Percentiles rank a stretch among this genome's conserved stretches.
These are phyloP conservation scores for Suhomyces coccinellae DNA, from an alignment of 1,139 yeast genomes.

Conservation along the genomic window DNA sequence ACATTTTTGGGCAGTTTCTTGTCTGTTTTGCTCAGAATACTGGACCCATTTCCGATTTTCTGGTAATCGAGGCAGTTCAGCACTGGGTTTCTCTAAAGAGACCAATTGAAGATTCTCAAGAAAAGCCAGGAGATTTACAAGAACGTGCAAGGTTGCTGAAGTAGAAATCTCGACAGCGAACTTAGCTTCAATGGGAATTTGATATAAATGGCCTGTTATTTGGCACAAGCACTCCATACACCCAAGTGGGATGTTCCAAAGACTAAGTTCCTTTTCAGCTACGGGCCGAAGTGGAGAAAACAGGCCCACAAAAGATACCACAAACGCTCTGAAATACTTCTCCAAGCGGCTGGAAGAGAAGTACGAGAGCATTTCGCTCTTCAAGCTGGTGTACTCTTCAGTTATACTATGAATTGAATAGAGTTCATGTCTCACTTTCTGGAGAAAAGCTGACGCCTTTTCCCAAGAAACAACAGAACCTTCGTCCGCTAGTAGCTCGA, in stretches of 20 bases:
- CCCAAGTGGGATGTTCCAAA: background rate
- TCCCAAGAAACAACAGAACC: conserved; percentile 4
- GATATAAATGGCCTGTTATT: conserved; percentile 1
- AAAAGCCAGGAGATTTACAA: background rate
- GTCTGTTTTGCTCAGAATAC: background rate
- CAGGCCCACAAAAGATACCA: background rate
- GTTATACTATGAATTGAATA: background rate
- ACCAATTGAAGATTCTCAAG: background rate
- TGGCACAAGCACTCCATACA: conserved; percentile 1
- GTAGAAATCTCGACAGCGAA: background rate
- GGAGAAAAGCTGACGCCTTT: background rate
- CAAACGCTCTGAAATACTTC: background rate
- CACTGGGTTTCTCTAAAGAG: background rate
- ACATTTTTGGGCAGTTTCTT: background rate
- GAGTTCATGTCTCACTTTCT: background rate
- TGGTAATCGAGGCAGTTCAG: too few species aligned
- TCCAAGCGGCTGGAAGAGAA: conserved; percentile 2
- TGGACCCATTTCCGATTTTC: too few species aligned
- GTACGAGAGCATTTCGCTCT: background rate
- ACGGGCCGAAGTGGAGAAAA: background rate
- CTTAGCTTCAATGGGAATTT: conserved; percentile 3
- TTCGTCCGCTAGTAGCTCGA: conserved; percentile 8
- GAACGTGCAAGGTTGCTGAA: conserved; percentile 1
- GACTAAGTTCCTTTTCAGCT: too few species aligned
- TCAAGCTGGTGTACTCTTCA: background rate